Evolutionary conservation across 2,329 filamentous ascomycete species (phyloP).

Genomic region (Ustulina deusta): DNA sequence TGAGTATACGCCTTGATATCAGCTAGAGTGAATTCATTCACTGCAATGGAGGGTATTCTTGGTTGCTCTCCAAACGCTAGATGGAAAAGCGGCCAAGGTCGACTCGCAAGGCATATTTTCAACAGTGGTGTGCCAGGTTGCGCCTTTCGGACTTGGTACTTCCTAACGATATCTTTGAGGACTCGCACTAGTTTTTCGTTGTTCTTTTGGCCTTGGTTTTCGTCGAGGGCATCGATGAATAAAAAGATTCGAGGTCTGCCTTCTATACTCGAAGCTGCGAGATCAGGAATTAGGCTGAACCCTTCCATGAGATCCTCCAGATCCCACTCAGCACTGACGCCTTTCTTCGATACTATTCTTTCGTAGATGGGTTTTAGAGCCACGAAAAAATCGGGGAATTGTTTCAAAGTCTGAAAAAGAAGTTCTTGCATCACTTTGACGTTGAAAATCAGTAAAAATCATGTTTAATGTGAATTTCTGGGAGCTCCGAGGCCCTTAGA

Average conservation of each 20-base stretch:
- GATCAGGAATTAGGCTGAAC: not conserved
- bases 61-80: not conserved
- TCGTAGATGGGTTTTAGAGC: not conserved
- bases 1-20: not conserved
- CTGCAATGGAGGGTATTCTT: not conserved
- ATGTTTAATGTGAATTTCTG: not conserved
- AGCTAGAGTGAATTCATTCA: not conserved
- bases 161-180: not conserved
- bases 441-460: not conserved
- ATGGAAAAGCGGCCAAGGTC: not conserved
- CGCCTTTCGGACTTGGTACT: not conserved
- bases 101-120: constrained; percentile 3
- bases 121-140: not conserved
- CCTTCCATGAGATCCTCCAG: not conserved
- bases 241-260: not conserved
- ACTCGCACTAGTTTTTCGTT: not conserved
- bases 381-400: not conserved
- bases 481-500: not conserved
- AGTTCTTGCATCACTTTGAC: not conserved
- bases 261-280: not conserved
- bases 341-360: not conserved
- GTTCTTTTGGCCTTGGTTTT: not conserved
- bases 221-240: not conserved
- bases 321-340: not conserved
- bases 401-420: not conserved